Percentiles rank a stretch among this genome's conserved stretches.
These are phyloP conservation scores for Ambispora gerdemannii DNA, from an alignment of 192 early-diverging fungal genomes.

Conservation along the genomic window DNA sequence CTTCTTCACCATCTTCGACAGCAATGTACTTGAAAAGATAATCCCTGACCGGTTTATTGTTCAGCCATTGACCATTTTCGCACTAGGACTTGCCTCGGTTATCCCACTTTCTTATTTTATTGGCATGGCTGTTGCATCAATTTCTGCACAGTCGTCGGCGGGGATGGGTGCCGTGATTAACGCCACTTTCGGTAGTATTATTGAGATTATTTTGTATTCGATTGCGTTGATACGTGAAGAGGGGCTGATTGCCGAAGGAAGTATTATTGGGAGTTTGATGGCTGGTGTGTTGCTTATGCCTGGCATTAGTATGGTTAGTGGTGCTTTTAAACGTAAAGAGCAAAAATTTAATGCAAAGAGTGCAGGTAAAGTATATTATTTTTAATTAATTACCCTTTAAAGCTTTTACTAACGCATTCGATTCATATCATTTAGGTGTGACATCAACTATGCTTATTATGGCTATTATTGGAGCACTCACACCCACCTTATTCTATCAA, in stretches of 20 bases:
- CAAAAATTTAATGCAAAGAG: constrained; percentile 94
- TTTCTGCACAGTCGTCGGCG: constrained; percentile 90
- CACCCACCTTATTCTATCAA: constrained; percentile 92
- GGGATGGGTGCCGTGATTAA: constrained; percentile 95
- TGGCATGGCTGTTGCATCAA: constrained; percentile 94
- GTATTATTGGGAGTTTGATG: constrained; percentile 88
- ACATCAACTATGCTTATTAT: constrained; percentile 94
- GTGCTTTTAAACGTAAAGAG: constrained; percentile 86
- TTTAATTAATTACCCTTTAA: background rate
- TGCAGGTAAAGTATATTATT: too few relatives aligned
- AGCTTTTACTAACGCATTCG: background rate
- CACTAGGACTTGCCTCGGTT: constrained; percentile 70
- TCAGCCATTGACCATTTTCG: constrained; percentile 57
- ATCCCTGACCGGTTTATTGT: background rate
- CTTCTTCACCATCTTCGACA: constrained; percentile 78
- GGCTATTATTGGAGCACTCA: constrained; percentile 87
- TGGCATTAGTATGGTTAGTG: constrained; percentile 90
- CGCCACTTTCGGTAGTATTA: constrained; percentile 95
- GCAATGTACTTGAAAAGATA: constrained; percentile 61
- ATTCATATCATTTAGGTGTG: constrained; percentile 53
- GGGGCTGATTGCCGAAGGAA: constrained; percentile 81
- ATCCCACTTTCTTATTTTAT: constrained; percentile 96
- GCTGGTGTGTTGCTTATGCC: constrained; percentile 88
- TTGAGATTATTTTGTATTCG: constrained; percentile 92
- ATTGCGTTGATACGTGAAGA: constrained; percentile 89